phyloP scores from a whole-genome alignment of 2,329 filamentous ascomycete genomes.

The Botryosphaeria agaves region DNA sequence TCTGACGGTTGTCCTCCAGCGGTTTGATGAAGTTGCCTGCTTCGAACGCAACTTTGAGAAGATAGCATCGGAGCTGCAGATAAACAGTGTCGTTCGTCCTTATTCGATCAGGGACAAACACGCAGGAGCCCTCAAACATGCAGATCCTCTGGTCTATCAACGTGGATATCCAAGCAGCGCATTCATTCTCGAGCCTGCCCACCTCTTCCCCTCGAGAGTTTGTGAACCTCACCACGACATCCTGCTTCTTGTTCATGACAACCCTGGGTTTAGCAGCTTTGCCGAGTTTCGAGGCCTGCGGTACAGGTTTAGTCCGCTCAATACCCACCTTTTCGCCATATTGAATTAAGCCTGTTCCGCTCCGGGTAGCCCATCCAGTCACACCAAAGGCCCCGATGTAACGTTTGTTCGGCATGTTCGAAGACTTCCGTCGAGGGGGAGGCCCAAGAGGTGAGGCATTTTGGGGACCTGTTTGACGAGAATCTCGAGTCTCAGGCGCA shows the following conservation, averaged over 20 bases:
- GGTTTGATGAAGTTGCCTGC: constrained; percentile 42
- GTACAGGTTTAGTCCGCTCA: constrained; percentile 64
- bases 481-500: too few relatives aligned
- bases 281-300: constrained; percentile 24
- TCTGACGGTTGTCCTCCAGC: constrained; percentile 51
- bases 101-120: constrained; percentile 72
- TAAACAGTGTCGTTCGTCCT: constrained; percentile 91
- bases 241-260: constrained; percentile 48
- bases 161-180: constrained; percentile 80
- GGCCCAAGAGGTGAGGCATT: too few relatives aligned
- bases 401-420: constrained; percentile 43
- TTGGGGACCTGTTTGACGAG: too few relatives aligned
- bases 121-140: constrained; percentile 70
- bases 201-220: constrained; percentile 65
- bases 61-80: constrained; percentile 63
- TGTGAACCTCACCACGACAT: constrained; percentile 85
- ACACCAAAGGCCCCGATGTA: constrained; percentile 90
- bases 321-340: constrained; percentile 75
- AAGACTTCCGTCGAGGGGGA: constrained; percentile 6
- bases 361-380: constrained; percentile 80
- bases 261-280: constrained; percentile 24
- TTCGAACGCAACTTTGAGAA: constrained; percentile 60
- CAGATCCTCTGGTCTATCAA: constrained; percentile 83
- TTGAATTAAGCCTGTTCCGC: constrained; percentile 55
- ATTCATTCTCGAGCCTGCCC: constrained; percentile 72